A percentile compares a stretch with the other conserved stretches of the same genome.
Conservation (phyloP, 2,329 filamentous ascomycete genomes). For the Zasmidium cellare region DNA sequence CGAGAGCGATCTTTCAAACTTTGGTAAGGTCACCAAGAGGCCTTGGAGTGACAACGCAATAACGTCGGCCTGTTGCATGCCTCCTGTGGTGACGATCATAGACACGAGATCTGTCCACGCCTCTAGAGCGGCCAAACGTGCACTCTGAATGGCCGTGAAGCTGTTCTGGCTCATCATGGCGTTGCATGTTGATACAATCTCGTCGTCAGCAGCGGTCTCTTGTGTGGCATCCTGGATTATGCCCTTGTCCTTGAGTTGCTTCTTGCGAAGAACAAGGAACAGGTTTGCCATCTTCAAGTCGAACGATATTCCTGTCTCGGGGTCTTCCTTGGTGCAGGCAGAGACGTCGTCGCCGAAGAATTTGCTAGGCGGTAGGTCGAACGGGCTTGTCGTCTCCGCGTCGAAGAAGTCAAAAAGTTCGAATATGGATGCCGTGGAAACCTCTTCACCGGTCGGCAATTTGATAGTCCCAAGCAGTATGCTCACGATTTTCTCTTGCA, state of each 20-base stretch:
- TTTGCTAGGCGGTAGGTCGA: constrained; percentile 51
- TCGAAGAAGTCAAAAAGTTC: constrained; percentile 92
- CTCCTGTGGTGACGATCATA: constrained; percentile 78
- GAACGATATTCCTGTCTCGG: constrained; percentile 60
- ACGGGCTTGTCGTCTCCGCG: constrained; percentile 53
- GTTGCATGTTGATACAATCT: constrained; percentile 56
- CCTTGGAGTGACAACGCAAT: constrained; percentile 84
- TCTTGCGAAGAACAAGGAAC: constrained; percentile 68
- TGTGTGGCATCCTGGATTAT: constrained; percentile 31
- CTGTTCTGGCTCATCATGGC: constrained; percentile 66
- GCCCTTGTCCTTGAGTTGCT: constrained; percentile 56
- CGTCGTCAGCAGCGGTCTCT: constrained; percentile 51
- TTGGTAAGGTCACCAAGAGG: constrained; percentile 83
- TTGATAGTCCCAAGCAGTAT: constrained; percentile 76
- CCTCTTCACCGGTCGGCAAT: constrained; percentile 64
- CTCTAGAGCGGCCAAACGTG: constrained; percentile 68
- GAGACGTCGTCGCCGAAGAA: constrained; percentile 68
- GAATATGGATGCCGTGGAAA: constrained; percentile 75
- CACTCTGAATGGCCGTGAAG: constrained; percentile 55
- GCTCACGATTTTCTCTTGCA: constrained; percentile 58
- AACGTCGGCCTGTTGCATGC: constrained; percentile 74
- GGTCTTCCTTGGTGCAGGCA: constrained; percentile 62
- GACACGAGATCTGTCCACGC: constrained; percentile 84
- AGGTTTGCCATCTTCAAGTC: constrained; percentile 72
- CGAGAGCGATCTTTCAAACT: constrained; percentile 74